These are phyloP conservation scores for Sclerotinia trifoliorum DNA, from an alignment of 2,329 filamentous ascomycete species.

Conservation along the genomic window DNA sequence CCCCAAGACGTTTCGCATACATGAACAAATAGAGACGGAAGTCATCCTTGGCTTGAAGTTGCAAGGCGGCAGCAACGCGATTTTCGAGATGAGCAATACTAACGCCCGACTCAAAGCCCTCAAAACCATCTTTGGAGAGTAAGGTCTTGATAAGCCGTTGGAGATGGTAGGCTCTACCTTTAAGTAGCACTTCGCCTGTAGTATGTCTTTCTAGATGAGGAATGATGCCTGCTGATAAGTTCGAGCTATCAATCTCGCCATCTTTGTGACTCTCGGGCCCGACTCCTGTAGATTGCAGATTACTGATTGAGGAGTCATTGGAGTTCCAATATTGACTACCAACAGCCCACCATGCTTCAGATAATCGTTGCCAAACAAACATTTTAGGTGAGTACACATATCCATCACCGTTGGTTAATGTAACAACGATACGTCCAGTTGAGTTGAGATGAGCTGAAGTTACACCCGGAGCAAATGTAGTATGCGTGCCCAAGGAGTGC, in stretches of 20 bases:
- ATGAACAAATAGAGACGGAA: constrained; percentile 95
- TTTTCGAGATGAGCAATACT: constrained; percentile 96
- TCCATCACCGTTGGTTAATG: constrained; percentile 89
- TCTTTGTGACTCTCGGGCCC: constrained; percentile 53
- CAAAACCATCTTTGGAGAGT: constrained; percentile 84
- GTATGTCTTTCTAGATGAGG: constrained; percentile 92
- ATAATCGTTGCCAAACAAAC: constrained; percentile 92
- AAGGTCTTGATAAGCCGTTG: constrained; percentile 89
- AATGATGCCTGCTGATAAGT: constrained; percentile 86
- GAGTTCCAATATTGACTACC: constrained; percentile 99
- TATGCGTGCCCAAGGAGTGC: constrained; percentile 73
- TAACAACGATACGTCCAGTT: constrained; percentile 81
- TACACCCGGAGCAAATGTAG: constrained; percentile 74
- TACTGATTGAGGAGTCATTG: constrained; percentile 83
- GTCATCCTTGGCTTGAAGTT: constrained; percentile 83
- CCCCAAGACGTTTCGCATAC: constrained; percentile 94
- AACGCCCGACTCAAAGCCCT: constrained; percentile 85
- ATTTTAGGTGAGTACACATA: constrained; percentile 84
- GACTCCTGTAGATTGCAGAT: constrained; percentile 70
- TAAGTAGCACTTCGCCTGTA: constrained; percentile 86
- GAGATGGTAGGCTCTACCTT: constrained; percentile 86
- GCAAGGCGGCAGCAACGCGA: constrained; percentile 82
- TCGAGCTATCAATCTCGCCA: constrained; percentile 51
- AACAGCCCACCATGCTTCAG: constrained; percentile 96
- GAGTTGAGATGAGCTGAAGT: constrained; percentile 91